phyloP scores from a whole-genome alignment of 805 yeast genomes.

The Kazachstania kunashirensis region DNA sequence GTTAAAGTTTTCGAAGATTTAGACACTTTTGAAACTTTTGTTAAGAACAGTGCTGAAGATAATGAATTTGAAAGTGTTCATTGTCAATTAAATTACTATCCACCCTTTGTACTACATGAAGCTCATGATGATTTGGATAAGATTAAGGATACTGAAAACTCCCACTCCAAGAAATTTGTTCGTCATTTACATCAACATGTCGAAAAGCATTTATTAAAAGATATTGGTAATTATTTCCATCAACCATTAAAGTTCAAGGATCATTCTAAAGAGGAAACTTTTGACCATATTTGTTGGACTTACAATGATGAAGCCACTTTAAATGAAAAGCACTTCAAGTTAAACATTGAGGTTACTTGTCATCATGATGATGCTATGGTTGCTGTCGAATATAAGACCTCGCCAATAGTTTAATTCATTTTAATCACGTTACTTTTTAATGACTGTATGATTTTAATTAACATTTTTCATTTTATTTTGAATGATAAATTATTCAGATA shows the following conservation, averaged over 20 bases:
- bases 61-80: conserved; percentile 62
- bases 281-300: conserved; percentile 51
- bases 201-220: conserved; percentile 60
- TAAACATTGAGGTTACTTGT: conserved; percentile 54
- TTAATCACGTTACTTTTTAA: neutral
- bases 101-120: conserved; percentile 62
- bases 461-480: neutral
- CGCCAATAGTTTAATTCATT: conserved; percentile 27
- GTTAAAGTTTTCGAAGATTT: conserved; percentile 49
- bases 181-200: conserved; percentile 72
- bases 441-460: neutral
- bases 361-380: conserved; percentile 59
- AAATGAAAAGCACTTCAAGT: conserved; percentile 53
- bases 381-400: conserved; percentile 53
- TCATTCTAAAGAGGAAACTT: conserved; percentile 38
- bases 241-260: conserved; percentile 42
- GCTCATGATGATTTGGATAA: conserved; percentile 64
- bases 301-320: conserved; percentile 51
- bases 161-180: conserved; percentile 60
- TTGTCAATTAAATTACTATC: conserved; percentile 57
- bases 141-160: conserved; percentile 62
- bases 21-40: conserved; percentile 52
- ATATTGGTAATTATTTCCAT: conserved; percentile 53
- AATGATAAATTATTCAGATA: neutral
- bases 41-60: conserved; percentile 68